phyloP scores from a whole-genome alignment of 306 rosid genomes.

The Lathyrus sativus region DNA sequence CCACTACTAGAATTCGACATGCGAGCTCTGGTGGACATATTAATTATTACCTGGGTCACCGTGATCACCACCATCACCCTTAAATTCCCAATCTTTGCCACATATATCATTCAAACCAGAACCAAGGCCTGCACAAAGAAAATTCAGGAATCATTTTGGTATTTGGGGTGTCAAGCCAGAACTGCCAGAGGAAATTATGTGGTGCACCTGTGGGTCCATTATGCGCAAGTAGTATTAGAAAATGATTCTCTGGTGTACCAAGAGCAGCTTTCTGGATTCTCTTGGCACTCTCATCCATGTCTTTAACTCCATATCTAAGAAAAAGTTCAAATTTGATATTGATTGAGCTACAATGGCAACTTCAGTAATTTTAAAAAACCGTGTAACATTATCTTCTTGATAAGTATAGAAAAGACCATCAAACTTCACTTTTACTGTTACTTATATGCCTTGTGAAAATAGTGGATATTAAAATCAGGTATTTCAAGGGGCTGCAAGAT shows the following conservation, averaged over 20 bases:
- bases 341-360: slow-evolving; percentile 32
- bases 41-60: slow-evolving; percentile 78
- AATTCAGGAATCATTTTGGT: slow-evolving; percentile 34
- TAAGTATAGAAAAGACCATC: slow-evolving; percentile 26
- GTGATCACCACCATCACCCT: slow-evolving; percentile 63
- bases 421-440: slow-evolving; percentile 25
- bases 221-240: slow-evolving; percentile 76
- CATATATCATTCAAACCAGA: slow-evolving; percentile 80
- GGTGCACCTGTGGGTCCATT: slow-evolving; percentile 79
- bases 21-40: neutral
- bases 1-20: slow-evolving; percentile 10
- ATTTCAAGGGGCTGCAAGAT: slow-evolving; percentile 12
- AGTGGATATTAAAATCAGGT: slow-evolving; percentile 3
- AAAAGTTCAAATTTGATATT: slow-evolving; percentile 36
- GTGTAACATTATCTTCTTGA: slow-evolving; percentile 31
- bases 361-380: slow-evolving; percentile 11
- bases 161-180: slow-evolving; percentile 17
- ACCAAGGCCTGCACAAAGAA: slow-evolving; percentile 73
- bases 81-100: slow-evolving; percentile 82
- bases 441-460: slow-evolving; percentile 22
- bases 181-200: slow-evolving; percentile 5
- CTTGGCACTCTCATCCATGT: slow-evolving; percentile 72
- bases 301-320: slow-evolving; percentile 50
- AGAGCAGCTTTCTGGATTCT: slow-evolving; percentile 69
- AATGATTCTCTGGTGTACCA: slow-evolving; percentile 64